Evolutionary conservation across 2,329 filamentous ascomycete genomes (phyloP), one percentile per base, ranked within the genome.

Genomic region (Ascochyta lentis): DNA sequence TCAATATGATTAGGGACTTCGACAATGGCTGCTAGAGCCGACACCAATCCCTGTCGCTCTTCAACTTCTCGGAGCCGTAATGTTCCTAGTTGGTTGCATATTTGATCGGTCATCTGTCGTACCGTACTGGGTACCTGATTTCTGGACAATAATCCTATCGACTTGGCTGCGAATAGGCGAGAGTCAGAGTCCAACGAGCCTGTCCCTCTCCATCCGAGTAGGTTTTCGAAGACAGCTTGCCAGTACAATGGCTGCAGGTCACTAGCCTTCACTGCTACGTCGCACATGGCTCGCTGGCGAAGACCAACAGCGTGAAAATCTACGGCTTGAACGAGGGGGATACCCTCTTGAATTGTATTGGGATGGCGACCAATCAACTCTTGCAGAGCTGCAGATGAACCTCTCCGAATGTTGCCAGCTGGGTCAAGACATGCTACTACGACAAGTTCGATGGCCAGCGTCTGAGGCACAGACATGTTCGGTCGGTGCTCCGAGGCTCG

Each of bases 301-400:
- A 96, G 83, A 3, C 95, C 94, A 19, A 99, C 92, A 34, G 91
- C 86, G 72, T 96, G 92, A 69, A 97, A 99, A 70, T 99, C 95
- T 1, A 98, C 91, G 2, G 86, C 84, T 70, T 98, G 95, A 0
- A 98, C 92, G 2, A 98, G 82, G 38, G 86, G 77, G 53, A 99
- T 98, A 0, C 94, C 95, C 66, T 92, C 81, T 15, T 84, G 80
- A 31, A 98, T 86, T 0, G 85, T 92, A 66, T 97, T 89, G 0
- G 95, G 94, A 76, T 99, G 94, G 9, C 95, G 87, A 10, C 95
- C 95, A 56, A 98, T 89, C 13, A 99, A 82, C 72, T 99, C 95
- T 71, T 99, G 95, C 34, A 99, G 79, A 2, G 95, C 95, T 39
- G 95, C 95, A 24, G 95, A 98, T 27, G 94, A 89, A 3, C 94